Base-by-base conservation (phyloP, 208 protist species). In the Acanthamoeba quina region DNA sequence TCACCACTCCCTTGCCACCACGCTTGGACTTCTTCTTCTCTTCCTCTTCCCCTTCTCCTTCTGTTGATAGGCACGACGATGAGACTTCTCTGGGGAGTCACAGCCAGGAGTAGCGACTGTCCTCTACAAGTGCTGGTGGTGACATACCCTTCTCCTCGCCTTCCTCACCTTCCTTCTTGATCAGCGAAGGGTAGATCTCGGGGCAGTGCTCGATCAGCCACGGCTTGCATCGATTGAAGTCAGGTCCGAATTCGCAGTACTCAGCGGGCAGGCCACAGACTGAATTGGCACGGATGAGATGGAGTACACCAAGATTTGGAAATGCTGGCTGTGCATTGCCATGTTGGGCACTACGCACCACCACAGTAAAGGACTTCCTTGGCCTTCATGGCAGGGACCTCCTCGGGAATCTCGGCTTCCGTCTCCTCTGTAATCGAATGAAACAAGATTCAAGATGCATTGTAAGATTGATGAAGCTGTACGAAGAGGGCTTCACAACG, bases 141-240 rank as follows among this genome's bases (percentile, higher is more conserved):
- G 29, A 11, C 2, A 11, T 34, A 80, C 72, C 72, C 44, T 89
- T 47, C 24, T 37, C 85, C 24, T 72, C 85, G 15, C 15, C 85
- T 44, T 49, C 58, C 37, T 91, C 62, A 21, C 60, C 85, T 37
- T 72, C 85, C 85, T 91, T 72, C 15, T 41, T 72, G 52, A 49
- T 72, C 62, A 74, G 37, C 0, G 17, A 26, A 17, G 78, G 85
- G 24, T 94, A 95, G 24, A 95, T 6, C 44, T 95, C 93, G 5
- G 93, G 93, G 54, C 90, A 94, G 90, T 95, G 54, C 47, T 93
- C 62, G 9, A 83, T 83, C 66, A 95, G 62, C 93, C 93, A 95
- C 56, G 85, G 88, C 76, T 95, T 95, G 83, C 93, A 95, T 83
- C 34, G 64, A 10, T 95, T 64, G 29, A 95, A 95, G 72, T 95